Evolutionary conservation across 805 yeast species (phyloP), one percentile per base, ranked within the genome.

Genomic region (Monosporozyma yasuniensis): DNA sequence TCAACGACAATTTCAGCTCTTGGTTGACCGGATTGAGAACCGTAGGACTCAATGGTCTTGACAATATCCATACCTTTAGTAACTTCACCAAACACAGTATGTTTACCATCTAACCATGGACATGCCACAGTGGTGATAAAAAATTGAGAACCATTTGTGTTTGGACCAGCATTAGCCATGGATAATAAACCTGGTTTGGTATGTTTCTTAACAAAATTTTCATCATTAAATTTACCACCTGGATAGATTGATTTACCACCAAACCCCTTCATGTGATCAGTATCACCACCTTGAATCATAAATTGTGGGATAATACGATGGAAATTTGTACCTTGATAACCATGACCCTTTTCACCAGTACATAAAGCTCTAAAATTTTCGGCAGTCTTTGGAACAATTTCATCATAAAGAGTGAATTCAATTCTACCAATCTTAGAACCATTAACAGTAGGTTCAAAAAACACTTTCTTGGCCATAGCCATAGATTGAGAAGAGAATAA

Each of bases 271-370:
- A 87, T 84, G 72, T 75, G 72, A 67, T 88, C 84, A 73, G 85
- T 83, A 72, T 85, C 93, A 76, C 91, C 91, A 69, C 90, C 97
- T 78, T 90, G 98, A 68, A 91, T 77, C 98, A 90, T 90, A 78
- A 90, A 90, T 71, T 85, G 82, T 58, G 96, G 96, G 62, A 88
- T 87, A 58, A 88, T 87, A 76, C 96, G 83, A 83, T 88, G 96
- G 88, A 89, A 88, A 58, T 82, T 75, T 46, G 95, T 86, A 63
- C 77, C 79, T 67, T 83, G 82, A 80, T 83, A 89, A 53, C 96
- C 96, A 64, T 74, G 86, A 0, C 74, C 96, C 77, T 87, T 84
- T 76, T 87, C 96, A 61, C 96, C 96, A 55, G 96, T 84, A 68
- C 84, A 79, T 61, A 84, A 70, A 50, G 89, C 88, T 74, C 86